A percentile compares a stretch with the other conserved stretches of the same genome.
These are phyloP conservation scores for Celoporthe dispersa DNA, from an alignment of 2,329 filamentous ascomycete genomes.

Conservation along the genomic window DNA sequence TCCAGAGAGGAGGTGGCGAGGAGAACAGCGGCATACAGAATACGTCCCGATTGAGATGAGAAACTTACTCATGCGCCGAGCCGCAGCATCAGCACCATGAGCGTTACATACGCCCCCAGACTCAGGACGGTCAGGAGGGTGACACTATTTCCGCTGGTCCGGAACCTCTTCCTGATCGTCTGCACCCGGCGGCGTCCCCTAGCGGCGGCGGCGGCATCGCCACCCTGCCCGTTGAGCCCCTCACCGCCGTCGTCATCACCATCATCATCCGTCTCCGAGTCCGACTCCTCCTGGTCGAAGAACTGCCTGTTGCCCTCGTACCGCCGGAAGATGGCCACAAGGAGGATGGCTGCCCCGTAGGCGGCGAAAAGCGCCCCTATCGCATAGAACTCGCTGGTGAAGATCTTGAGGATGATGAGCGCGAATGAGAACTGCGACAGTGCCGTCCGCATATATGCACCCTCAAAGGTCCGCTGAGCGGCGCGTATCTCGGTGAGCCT, in stretches of 20 bases:
- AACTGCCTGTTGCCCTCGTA: slow-evolving; percentile 95
- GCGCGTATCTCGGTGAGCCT: slow-evolving; percentile 91
- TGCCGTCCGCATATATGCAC: slow-evolving; percentile 93
- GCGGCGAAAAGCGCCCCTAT: slow-evolving; percentile 96
- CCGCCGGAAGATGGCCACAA: slow-evolving; percentile 82
- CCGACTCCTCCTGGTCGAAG: slow-evolving; percentile 63
- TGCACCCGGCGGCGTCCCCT: slow-evolving; percentile 40
- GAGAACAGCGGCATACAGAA: not conserved
- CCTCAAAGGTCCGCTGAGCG: slow-evolving; percentile 94
- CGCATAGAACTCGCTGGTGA: slow-evolving; percentile 93
- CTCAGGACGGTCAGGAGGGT: slow-evolving; percentile 61
- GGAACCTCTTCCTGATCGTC: slow-evolving; percentile 58
- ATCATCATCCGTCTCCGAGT: slow-evolving; percentile 38
- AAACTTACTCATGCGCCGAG: slow-evolving; percentile 36
- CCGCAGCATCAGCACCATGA: slow-evolving; percentile 60
- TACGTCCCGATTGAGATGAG: not conserved
- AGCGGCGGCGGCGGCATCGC: slow-evolving; percentile 27
- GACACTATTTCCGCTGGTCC: slow-evolving; percentile 68
- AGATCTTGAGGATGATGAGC: slow-evolving; percentile 93
- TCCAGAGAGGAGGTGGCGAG: not conserved
- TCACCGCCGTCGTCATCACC: slow-evolving; percentile 31
- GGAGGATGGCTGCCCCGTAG: slow-evolving; percentile 83
- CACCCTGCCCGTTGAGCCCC: slow-evolving; percentile 17
- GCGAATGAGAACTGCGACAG: slow-evolving; percentile 95
- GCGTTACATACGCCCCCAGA: slow-evolving; percentile 59